Percentiles rank a stretch among this genome's conserved stretches.
These are phyloP conservation scores for Penicillium sp. DNA, from an alignment of 2,329 filamentous ascomycete genomes.

Conservation along the genomic window DNA sequence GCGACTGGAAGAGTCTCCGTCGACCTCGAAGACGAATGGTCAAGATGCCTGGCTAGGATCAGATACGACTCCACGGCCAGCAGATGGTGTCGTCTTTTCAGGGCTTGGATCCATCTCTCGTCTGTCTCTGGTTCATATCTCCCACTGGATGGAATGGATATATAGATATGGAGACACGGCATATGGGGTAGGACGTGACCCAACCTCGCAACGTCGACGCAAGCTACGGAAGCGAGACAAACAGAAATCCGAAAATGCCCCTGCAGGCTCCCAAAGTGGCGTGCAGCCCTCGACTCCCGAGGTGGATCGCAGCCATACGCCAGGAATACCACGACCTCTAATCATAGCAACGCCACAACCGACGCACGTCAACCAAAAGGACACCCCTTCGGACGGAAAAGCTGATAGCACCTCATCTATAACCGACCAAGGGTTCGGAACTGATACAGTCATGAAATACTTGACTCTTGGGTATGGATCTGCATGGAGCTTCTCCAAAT, in stretches of 20 bases:
- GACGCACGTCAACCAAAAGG: slow-evolving; percentile 13
- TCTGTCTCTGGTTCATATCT: slow-evolving; percentile 71
- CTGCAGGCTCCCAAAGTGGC: slow-evolving; percentile 1
- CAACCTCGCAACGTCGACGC: slow-evolving; percentile 65
- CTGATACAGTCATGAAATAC: slow-evolving; percentile 54
- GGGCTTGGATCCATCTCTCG: slow-evolving; percentile 75
- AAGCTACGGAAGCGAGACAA: slow-evolving; percentile 38
- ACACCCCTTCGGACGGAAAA: slow-evolving; percentile 15
- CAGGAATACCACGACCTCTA: slow-evolving; percentile 51
- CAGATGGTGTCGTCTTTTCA: slow-evolving; percentile 86
- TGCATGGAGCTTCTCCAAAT: slow-evolving; percentile 48
- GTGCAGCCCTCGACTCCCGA: slow-evolving; percentile 24
- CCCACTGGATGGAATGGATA: slow-evolving; percentile 86
- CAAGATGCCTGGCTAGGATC: slow-evolving; percentile 72
- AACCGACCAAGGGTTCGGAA: slow-evolving; percentile 36
- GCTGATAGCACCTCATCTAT: slow-evolving; percentile 20
- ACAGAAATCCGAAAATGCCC: slow-evolving; percentile 15
- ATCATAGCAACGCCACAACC: slow-evolving; percentile 32
- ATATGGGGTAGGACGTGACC: slow-evolving; percentile 83
- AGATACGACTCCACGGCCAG: slow-evolving; percentile 67
- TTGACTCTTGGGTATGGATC: slow-evolving; percentile 56
- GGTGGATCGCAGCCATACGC: slow-evolving; percentile 30
- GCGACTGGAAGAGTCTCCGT: slow-evolving; percentile 27
- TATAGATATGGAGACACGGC: slow-evolving; percentile 82
- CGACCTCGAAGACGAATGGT: slow-evolving; percentile 22